Conservation (phyloP, 176 grass and related monocot species). For the Alloteropsis semialata region DNA sequence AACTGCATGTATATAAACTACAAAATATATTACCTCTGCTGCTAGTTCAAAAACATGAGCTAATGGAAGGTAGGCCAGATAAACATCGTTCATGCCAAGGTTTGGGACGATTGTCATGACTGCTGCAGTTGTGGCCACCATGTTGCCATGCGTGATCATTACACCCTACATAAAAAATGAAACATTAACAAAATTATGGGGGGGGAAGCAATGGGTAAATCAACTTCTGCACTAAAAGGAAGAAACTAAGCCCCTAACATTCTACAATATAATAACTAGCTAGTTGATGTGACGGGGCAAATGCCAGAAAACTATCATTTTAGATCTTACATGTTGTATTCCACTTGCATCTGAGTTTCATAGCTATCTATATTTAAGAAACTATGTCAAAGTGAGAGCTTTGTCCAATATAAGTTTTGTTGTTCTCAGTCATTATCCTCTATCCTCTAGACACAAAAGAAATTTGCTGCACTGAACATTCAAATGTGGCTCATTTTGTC, state of each 20-base stretch:
- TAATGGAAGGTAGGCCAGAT: conserved; percentile 80
- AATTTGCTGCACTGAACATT: not conserved
- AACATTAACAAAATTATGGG: conserved; percentile 14
- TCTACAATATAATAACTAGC: not conserved
- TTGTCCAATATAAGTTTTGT: not conserved
- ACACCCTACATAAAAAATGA: conserved; percentile 57
- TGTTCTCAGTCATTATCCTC: not conserved
- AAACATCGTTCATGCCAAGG: conserved; percentile 59
- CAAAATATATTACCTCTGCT: conserved; percentile 55
- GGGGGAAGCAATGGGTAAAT: not conserved
- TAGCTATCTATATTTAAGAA: not conserved
- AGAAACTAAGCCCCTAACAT: not conserved
- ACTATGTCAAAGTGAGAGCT: not conserved
- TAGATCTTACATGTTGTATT: not conserved
- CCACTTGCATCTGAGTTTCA: not conserved
- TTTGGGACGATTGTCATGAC: conserved; percentile 74
- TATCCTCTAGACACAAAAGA: not conserved
- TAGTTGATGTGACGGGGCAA: not conserved
- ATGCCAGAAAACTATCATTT: not conserved
- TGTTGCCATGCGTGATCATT: conserved; percentile 91
- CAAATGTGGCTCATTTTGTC: not conserved
- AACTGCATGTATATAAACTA: not conserved
- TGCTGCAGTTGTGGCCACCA: conserved; percentile 67
- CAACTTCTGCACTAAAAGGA: not conserved
- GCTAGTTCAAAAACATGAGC: conserved; percentile 92